Evolutionary conservation across 495 filamentous ascomycete genomes (phyloP).

Genomic region (Friedmanniomyces endolithicus): DNA sequence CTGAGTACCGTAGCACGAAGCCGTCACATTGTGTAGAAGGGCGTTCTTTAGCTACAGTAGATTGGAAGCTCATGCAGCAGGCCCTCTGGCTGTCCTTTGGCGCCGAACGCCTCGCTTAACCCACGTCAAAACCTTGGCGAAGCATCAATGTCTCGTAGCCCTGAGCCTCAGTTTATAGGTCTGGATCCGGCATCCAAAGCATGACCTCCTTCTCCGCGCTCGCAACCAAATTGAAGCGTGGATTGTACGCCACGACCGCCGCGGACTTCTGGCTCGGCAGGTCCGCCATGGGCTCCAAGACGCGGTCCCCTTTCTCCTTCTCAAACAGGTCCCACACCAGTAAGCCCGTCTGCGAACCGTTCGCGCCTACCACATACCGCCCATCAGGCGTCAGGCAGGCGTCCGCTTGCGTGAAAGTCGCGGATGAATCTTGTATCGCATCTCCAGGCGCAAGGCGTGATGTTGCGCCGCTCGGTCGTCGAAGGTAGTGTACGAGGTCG

Average conservation of each 20-base stretch:
- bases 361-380: conserved; percentile 68
- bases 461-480: conserved; percentile 34
- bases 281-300: conserved; percentile 50
- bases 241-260: conserved; percentile 75
- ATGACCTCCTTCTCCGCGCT: conserved; percentile 77
- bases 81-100: too few relatives aligned
- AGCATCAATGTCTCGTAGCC: too few relatives aligned
- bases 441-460: conserved; percentile 40
- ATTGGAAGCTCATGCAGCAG: too few relatives aligned
- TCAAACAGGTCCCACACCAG: conserved; percentile 69
- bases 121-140: too few relatives aligned
- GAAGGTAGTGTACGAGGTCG: conserved; percentile 44
- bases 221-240: conserved; percentile 76
- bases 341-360: conserved; percentile 44
- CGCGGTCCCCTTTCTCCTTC: conserved; percentile 31
- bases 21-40: too few relatives aligned
- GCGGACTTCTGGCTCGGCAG: conserved; percentile 55
- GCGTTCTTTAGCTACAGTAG: too few relatives aligned
- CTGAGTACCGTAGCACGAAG: too few relatives aligned
- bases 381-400: conserved; percentile 82
- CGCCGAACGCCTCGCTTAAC: too few relatives aligned
- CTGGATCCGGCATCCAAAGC: conserved; percentile 78
- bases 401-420: conserved; percentile 50
- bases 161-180: conserved; percentile 23
- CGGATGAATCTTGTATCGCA: conserved; percentile 24